Evolutionary conservation across 1,284 basidiomycete genomes (phyloP).

Genomic region (Cutaneotrichosporon spelunceum): DNA sequence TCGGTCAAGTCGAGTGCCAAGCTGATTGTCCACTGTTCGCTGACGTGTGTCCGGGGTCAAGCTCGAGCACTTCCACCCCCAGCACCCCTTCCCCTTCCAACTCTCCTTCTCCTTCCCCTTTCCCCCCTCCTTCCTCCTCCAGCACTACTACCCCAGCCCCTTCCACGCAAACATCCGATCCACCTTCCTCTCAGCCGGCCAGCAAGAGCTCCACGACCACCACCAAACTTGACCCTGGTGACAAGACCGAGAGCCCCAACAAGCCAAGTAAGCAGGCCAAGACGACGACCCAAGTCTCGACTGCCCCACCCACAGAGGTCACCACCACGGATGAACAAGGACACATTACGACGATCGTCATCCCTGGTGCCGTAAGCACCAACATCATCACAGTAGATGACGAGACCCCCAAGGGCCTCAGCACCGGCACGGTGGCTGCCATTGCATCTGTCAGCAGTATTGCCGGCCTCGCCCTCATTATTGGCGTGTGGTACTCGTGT

Average conservation of each 20-base stretch:
- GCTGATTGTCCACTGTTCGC: background rate
- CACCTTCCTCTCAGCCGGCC: background rate
- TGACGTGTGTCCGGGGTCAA: background rate
- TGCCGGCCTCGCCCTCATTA: background rate
- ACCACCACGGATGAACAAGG: background rate
- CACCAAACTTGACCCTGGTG: background rate
- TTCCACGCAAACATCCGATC: background rate
- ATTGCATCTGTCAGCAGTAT: background rate
- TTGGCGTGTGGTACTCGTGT: slow-evolving; percentile 1
- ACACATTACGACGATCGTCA: background rate
- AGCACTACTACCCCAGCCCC: background rate
- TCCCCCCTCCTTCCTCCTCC: background rate
- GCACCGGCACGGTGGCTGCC: background rate
- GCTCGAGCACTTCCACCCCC: background rate
- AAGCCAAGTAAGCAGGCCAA: background rate
- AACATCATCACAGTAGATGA: background rate
- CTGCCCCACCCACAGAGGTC: background rate
- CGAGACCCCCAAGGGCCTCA: background rate
- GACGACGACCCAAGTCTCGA: background rate
- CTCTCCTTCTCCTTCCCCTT: background rate
- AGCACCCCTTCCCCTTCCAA: background rate
- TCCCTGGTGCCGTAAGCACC: background rate
- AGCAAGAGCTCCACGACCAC: background rate
- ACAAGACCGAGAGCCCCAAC: background rate
- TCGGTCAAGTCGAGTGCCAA: background rate